Evolutionary conservation across 1,284 basidiomycete species (phyloP).

Genomic region (Psilocybe mexicana): DNA sequence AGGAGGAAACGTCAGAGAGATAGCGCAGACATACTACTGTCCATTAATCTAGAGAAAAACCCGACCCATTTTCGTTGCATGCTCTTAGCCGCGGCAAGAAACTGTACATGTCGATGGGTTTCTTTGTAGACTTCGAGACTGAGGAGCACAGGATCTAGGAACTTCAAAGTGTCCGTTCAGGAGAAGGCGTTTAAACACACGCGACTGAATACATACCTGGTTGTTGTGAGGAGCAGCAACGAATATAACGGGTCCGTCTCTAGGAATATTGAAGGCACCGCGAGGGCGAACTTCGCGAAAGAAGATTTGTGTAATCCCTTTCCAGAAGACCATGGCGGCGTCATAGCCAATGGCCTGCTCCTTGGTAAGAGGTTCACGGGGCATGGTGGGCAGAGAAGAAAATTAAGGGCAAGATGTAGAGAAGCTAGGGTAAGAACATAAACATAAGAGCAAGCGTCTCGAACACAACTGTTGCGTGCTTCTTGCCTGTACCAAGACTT

Average conservation of each 20-base stretch:
- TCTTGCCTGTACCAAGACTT: neutral
- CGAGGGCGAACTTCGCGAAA: conserved; percentile 96
- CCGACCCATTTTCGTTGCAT: conserved; percentile 85
- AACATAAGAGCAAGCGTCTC: neutral
- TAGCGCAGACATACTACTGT: conserved; percentile 78
- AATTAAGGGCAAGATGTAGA: conserved; percentile 4
- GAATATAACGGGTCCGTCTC: conserved; percentile 92
- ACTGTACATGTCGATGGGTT: conserved; percentile 82
- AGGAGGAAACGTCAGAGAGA: neutral
- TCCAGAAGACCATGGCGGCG: conserved; percentile 74
- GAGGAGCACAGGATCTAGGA: conserved; percentile 92
- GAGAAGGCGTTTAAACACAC: conserved; percentile 4
- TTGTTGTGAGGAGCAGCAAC: conserved; percentile 97
- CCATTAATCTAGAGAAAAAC: conserved; percentile 83
- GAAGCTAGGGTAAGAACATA: neutral
- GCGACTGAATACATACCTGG: conserved; percentile 56
- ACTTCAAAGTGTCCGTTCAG: conserved; percentile 50
- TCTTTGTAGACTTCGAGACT: conserved; percentile 88
- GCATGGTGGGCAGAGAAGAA: neutral
- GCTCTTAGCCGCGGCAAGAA: conserved; percentile 93
- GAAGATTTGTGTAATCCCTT: conserved; percentile 90
- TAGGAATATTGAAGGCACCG: conserved; percentile 94
- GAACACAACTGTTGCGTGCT: neutral
- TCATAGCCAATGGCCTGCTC: conserved; percentile 51
- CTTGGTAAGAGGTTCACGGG: conserved; percentile 16